Evolutionary conservation across 495 filamentous ascomycete genomes (phyloP).

Genomic region (Aspergillus biplanus): DNA sequence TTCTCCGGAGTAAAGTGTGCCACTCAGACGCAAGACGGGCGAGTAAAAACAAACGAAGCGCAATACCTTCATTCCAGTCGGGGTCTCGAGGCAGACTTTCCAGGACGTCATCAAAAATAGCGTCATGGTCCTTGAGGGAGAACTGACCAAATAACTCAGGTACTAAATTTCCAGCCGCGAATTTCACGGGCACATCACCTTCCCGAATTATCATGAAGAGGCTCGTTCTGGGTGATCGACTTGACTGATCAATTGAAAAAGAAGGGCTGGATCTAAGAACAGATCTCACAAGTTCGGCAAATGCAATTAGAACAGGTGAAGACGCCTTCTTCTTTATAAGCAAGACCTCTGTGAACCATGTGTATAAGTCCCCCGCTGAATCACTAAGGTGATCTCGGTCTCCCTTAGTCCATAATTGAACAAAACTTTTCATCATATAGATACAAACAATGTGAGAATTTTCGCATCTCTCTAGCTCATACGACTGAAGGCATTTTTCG

Average conservation of each 20-base stretch:
- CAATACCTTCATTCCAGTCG: slow-evolving; percentile 79
- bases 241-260: slow-evolving; percentile 57
- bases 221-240: slow-evolving; percentile 72
- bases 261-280: slow-evolving; percentile 66
- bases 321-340: slow-evolving; percentile 69
- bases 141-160: slow-evolving; percentile 80
- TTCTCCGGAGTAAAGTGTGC: slow-evolving; percentile 79
- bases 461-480: slow-evolving; percentile 76
- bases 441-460: slow-evolving; percentile 70
- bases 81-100: slow-evolving; percentile 70
- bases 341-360: slow-evolving; percentile 69
- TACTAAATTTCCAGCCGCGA: slow-evolving; percentile 66
- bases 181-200: slow-evolving; percentile 74
- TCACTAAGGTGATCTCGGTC: slow-evolving; percentile 58
- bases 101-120: slow-evolving; percentile 78
- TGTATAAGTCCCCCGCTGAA: slow-evolving; percentile 74
- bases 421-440: slow-evolving; percentile 68
- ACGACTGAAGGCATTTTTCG: slow-evolving; percentile 62
- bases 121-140: slow-evolving; percentile 76
- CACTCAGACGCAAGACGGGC: slow-evolving; percentile 74
- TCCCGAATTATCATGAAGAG: slow-evolving; percentile 72
- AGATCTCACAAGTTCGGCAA: slow-evolving; percentile 68
- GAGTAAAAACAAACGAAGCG: slow-evolving; percentile 76
- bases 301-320: slow-evolving; percentile 62
- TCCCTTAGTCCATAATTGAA: slow-evolving; percentile 62